Conservation (phyloP, 805 yeast genomes). For the Cyberlindnera bimundalis region DNA sequence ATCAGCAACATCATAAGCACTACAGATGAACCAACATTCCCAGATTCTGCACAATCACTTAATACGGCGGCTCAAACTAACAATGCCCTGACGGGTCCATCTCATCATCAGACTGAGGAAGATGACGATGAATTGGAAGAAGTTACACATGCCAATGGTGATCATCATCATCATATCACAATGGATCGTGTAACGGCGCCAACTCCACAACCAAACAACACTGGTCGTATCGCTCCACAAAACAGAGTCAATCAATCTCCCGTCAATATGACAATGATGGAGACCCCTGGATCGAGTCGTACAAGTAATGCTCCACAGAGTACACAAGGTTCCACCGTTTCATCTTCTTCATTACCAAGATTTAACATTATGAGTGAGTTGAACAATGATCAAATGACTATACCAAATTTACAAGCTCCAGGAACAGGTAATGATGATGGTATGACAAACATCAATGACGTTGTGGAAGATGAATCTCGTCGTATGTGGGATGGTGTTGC, state of each 20-base stretch:
- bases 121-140: conserved; percentile 1
- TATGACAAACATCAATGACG: conserved; percentile 7
- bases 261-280: conserved; percentile 11
- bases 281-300: neutral
- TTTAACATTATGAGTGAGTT: conserved; percentile 10
- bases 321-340: conserved; percentile 1
- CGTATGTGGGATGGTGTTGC: conserved; percentile 20
- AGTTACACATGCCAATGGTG: conserved; percentile 6
- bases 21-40: conserved; percentile 1
- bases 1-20: conserved; percentile 12
- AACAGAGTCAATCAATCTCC: conserved; percentile 18
- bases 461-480: conserved; percentile 15
- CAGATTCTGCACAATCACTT: neutral
- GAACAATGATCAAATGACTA: conserved; percentile 14
- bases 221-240: conserved; percentile 13
- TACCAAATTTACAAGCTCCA: conserved; percentile 4
- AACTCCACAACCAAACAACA: neutral
- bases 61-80: conserved; percentile 1
- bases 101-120: conserved; percentile 4
- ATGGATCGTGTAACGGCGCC: conserved; percentile 1
- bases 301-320: neutral
- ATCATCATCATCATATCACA: conserved; percentile 10
- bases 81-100: conserved; percentile 1
- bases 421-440: conserved; percentile 6
- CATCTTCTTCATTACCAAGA: conserved; percentile 5